A percentile compares a stretch with the other conserved stretches of the same genome.
Evolutionary conservation across 1,284 basidiomycete genomes (phyloP).

Genomic region (Inonotus hispidus): DNA sequence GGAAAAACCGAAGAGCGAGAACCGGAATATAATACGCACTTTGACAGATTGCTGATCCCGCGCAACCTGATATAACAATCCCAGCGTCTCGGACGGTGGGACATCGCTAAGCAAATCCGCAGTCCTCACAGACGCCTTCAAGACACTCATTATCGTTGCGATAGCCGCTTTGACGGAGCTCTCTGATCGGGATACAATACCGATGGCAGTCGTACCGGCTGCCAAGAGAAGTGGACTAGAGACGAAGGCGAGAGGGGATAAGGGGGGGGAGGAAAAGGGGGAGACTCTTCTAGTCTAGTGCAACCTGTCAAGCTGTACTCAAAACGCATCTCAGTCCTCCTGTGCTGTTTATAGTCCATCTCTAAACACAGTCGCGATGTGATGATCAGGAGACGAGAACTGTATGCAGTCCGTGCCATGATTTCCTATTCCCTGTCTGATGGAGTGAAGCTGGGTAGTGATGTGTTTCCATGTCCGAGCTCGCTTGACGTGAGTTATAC

Average conservation of each 20-base stretch:
- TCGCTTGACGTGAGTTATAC: neutral
- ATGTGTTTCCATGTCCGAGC: too few species aligned
- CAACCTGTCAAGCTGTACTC: neutral
- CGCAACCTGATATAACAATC: neutral
- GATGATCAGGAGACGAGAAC: neutral
- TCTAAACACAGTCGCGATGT: too few species aligned
- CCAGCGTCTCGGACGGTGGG: neutral
- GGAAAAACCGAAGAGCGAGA: too few species aligned
- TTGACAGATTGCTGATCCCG: conserved; percentile 3
- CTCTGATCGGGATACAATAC: neutral
- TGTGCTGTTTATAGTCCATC: too few species aligned
- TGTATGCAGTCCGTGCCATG: neutral
- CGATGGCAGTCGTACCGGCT: neutral
- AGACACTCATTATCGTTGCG: neutral
- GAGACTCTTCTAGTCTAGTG: neutral
- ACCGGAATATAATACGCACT: neutral
- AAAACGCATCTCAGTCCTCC: neutral
- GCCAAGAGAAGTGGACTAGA: neutral
- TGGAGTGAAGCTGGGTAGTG: too few species aligned
- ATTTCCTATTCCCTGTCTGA: too few species aligned
- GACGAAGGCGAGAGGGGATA: neutral
- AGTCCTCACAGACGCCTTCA: neutral
- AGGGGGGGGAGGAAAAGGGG: neutral
- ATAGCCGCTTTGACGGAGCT: neutral
- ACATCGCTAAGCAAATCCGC: neutral